Conservation (phyloP, 352 stramenopile species). For the Pseudoperonospora humuli region DNA sequence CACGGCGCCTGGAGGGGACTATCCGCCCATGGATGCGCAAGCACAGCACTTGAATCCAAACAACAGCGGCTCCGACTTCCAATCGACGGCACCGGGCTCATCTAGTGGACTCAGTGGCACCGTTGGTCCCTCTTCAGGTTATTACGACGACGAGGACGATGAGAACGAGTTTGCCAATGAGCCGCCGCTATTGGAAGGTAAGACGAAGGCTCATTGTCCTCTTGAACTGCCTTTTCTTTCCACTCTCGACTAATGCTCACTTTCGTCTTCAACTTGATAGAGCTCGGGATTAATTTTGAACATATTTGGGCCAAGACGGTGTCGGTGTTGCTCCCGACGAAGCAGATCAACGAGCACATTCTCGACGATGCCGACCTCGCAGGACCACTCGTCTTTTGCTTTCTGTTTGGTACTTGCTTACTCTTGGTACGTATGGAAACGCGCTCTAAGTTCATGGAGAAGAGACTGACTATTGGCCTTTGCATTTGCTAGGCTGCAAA, state of each 20-base stretch:
- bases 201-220: constrained; percentile 1
- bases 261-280: constrained; percentile 27
- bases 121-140: constrained; percentile 14
- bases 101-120: constrained; percentile 19
- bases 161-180: constrained; percentile 94
- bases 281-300: constrained; percentile 96
- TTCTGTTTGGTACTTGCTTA: constrained; percentile 92
- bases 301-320: constrained; percentile 97
- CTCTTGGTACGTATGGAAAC: constrained; percentile 60
- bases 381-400: constrained; percentile 91
- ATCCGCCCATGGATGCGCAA: constrained; percentile 29
- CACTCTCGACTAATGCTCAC: not conserved
- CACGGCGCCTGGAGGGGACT: constrained; percentile 38
- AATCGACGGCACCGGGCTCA: constrained; percentile 15
- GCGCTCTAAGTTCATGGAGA: too few relatives aligned
- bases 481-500: constrained; percentile 62
- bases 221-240: not conserved
- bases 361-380: constrained; percentile 91
- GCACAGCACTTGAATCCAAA: constrained; percentile 10
- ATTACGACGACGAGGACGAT: constrained; percentile 28
- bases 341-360: constrained; percentile 84
- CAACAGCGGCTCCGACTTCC: constrained; percentile 15
- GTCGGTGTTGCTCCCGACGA: constrained; percentile 91
- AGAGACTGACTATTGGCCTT: not conserved
- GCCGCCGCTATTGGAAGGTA: constrained; percentile 92